phyloP scores from a whole-genome alignment of 1,139 yeast genomes.

The Candida dubliniensis region DNA sequence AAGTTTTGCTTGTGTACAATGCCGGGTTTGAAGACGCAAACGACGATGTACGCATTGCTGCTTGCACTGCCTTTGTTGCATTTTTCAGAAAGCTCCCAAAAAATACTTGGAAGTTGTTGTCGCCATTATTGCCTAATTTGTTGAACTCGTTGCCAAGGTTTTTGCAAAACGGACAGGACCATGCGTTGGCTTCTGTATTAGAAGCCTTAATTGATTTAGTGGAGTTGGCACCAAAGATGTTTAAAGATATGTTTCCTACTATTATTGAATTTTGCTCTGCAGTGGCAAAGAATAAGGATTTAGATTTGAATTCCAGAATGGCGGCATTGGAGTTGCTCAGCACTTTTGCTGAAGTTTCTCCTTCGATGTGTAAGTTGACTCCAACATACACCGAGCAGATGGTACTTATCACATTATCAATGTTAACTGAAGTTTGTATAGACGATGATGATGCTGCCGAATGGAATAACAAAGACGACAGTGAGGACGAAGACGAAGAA shows the following conservation, averaged over 20 bases:
- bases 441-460: constrained; percentile 90
- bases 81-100: constrained; percentile 83
- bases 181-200: constrained; percentile 81
- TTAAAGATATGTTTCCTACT: constrained; percentile 84
- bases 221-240: constrained; percentile 92
- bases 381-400: constrained; percentile 69
- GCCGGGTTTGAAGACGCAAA: constrained; percentile 74
- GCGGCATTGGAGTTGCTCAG: constrained; percentile 87
- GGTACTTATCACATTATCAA: constrained; percentile 70
- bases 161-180: constrained; percentile 73
- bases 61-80: constrained; percentile 90
- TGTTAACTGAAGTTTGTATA: constrained; percentile 91
- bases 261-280: constrained; percentile 81
- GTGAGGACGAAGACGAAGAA: constrained; percentile 82
- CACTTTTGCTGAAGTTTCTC: constrained; percentile 89
- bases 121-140: constrained; percentile 78
- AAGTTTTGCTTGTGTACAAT: constrained; percentile 68
- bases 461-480: constrained; percentile 78
- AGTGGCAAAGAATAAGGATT: constrained; percentile 76
- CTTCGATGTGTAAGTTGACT: constrained; percentile 89
- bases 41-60: constrained; percentile 86
- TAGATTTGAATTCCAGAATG: constrained; percentile 77
- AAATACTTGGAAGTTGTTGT: constrained; percentile 70
- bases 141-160: constrained; percentile 86
- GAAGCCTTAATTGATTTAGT: constrained; percentile 89